Base-by-base conservation (phyloP, 345 rosid species). In the Gossypium bickii region DNA sequence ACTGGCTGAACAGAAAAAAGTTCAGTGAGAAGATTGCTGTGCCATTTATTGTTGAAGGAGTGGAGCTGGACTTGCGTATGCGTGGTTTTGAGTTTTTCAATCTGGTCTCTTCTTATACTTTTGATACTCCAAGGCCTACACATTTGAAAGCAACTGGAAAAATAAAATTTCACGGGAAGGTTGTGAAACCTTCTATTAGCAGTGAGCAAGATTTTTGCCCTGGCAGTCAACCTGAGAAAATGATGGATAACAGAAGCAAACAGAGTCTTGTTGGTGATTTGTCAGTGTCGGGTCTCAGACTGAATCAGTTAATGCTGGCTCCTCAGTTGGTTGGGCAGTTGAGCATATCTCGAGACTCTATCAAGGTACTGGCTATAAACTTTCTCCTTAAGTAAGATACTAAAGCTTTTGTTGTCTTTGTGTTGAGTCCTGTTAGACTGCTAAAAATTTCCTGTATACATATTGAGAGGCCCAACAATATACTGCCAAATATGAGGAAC, bases 41-140 rank as follows among this genome's bases (percentile, higher is more conserved):
- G 77, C 98, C 95, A 25, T 91, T 91, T 85, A 81, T 76, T 64
- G 83, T 94, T 80, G 97, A 91, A 84, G 98, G 98, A 79, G 84
- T 94, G 80, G 97, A 92, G 78, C 82, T 94, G 85, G 97, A 92
- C 83, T 83, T 94, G 65, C 94, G 98, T 11, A 88, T 92, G 98
- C 97, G 97, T 63, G 90, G 88, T 79, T 94, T 92, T 89, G 98
- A 92, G 87, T 92, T 92, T 83, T 94, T 91, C 81, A 94, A 93
- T 84, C 81, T 86, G 78, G 89, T 89, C 64, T 85, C 97, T 73
- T 85, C 90, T 68, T 92, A 91, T 82, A 88, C 97, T 52, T 94
- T 92, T 85, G 98, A 94, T 83, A 89, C 98, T 66, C 98, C 95
- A 77, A 86, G 97, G 85, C 93, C 97, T 59, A 86, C 91, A 68